Evolutionary conservation across 805 yeast species (phyloP).

Genomic region (Metschnikowia gruessii): DNA sequence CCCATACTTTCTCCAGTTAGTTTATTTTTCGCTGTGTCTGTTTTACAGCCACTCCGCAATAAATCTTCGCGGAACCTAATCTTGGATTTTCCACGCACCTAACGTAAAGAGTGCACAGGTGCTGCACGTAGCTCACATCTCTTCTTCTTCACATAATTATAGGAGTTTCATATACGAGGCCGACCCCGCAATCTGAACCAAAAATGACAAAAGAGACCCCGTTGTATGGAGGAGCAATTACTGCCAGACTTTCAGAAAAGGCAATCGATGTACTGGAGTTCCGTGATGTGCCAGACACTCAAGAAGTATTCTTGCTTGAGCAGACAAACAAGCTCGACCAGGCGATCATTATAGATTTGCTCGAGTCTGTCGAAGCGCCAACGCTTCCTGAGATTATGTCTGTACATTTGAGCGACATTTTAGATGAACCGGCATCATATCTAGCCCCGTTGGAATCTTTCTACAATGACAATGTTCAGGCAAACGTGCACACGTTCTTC

Average conservation of each 20-base stretch:
- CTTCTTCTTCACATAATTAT: not conserved
- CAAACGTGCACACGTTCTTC: constrained; percentile 18
- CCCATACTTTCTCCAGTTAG: no score
- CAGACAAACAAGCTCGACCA: constrained; percentile 39
- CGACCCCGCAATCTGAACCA: not conserved
- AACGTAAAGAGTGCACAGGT: no score
- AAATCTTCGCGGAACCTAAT: no score
- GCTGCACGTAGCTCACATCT: no score
- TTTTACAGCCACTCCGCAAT: no score
- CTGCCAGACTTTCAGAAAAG: constrained; percentile 53
- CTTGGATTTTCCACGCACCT: no score
- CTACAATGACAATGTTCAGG: constrained; percentile 7
- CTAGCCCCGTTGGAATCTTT: constrained; percentile 20
- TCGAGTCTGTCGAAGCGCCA: constrained; percentile 47
- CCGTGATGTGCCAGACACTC: constrained; percentile 88
- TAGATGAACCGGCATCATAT: constrained; percentile 25
- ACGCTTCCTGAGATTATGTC: constrained; percentile 43
- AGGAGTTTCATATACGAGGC: not conserved
- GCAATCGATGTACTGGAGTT: constrained; percentile 74
- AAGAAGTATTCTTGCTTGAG: constrained; percentile 76
- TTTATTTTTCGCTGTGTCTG: no score
- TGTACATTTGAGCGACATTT: constrained; percentile 56
- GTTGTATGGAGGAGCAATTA: constrained; percentile 71
- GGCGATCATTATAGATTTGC: constrained; percentile 61
- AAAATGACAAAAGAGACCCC: not conserved